These are phyloP conservation scores for Botrytis tulipae DNA, from an alignment of 2,329 filamentous ascomycete genomes.

Conservation along the genomic window DNA sequence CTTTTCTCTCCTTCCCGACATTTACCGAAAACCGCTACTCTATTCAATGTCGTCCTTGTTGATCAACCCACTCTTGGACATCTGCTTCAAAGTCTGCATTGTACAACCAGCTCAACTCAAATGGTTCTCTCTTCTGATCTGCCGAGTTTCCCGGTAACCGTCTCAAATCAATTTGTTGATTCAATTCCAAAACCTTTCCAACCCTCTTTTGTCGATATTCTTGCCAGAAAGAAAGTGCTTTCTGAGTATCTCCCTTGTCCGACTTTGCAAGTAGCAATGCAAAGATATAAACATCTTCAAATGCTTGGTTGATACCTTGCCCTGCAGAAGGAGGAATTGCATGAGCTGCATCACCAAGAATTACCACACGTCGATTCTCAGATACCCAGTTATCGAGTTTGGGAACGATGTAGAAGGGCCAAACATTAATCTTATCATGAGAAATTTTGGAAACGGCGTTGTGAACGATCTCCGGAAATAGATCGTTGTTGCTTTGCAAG, in stretches of 20 bases:
- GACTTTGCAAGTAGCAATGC: constrained; percentile 42
- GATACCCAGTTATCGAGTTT: constrained; percentile 45
- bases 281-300: constrained; percentile 51
- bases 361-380: constrained; percentile 40
- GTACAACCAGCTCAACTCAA: constrained; percentile 26
- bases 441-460: constrained; percentile 40
- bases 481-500: constrained; percentile 38
- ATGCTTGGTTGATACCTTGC: constrained; percentile 48
- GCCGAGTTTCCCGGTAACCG: constrained; percentile 16
- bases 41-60: constrained; percentile 1
- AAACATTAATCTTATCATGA: constrained; percentile 43
- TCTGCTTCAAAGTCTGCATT: constrained; percentile 23
- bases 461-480: constrained; percentile 43
- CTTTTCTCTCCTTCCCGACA: background rate
- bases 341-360: constrained; percentile 50
- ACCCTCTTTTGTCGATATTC: constrained; percentile 48
- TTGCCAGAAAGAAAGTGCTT: constrained; percentile 47
- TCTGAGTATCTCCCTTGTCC: constrained; percentile 30
- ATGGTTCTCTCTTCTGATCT: constrained; percentile 47
- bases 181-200: constrained; percentile 49
- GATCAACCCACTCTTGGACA: constrained; percentile 21
- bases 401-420: constrained; percentile 48
- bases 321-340: constrained; percentile 49
- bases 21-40: background rate
- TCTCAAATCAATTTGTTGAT: constrained; percentile 43